Evolutionary conservation across 345 rosid species (phyloP), one percentile per base, ranked within the genome.

Genomic region (Conringia planisiliqua): DNA sequence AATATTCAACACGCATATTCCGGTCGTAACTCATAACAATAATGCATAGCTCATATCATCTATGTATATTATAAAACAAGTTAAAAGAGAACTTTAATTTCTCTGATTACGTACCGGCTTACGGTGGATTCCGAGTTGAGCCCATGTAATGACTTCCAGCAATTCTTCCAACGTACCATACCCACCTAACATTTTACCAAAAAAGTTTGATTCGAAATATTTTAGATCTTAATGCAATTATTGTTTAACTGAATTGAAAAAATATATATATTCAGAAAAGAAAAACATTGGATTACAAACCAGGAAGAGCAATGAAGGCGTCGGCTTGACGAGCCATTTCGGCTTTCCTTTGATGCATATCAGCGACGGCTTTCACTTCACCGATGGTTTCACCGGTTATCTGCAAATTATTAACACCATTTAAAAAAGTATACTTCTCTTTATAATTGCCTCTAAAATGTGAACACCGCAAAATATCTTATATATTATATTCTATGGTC

Each of bases 81-180:
- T 33, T 14, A n/a, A 20, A 39, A n/a, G 26, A 33, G 7, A 66
- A 38, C 4, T n/a, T 52, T 52, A n/a, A 64, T 46, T 26, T 70
- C 22, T 2, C 3, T 63, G 76, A 77, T 55, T 61, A 55, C 89
- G 82, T 86, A 91, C 97, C 60, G 98, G 98, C 82, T 93, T 93
- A 48, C 80, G 83, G 82, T 93, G 98, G 80, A 93, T 93, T 29
- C 97, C 92, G 13, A 93, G 97, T 83, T 93, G 98, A 63, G 97
- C 96, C 98, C 98, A 89, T 32, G 98, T 91, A 76, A 93, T 93
- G 63, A 91, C 97, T 84, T 93, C 98, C 29, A 93, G 91, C 73
- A 93, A 76, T 68, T 93, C 98, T 74, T 93, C 98, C 0, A 93
- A 91, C 29, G 98, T 93, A 35, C 98, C 98, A 76, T 93, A 93